These are phyloP conservation scores for Cladosporium austrohemisphaericum DNA, from an alignment of 2,329 filamentous ascomycete species.

Conservation along the genomic window DNA sequence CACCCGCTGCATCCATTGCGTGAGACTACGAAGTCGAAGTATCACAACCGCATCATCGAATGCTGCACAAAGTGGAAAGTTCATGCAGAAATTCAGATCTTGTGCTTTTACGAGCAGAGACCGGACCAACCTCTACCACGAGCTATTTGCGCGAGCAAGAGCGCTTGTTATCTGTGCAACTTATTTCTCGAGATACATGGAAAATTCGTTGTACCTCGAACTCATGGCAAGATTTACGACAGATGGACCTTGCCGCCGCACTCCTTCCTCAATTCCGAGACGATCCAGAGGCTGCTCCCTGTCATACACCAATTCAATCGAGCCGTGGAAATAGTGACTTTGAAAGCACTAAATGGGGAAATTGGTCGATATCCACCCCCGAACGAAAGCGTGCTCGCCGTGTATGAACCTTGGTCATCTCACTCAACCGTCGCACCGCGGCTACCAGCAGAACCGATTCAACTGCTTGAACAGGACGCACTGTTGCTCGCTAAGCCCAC, in stretches of 20 bases:
- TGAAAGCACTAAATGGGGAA: neutral
- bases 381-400: constrained; percentile 8
- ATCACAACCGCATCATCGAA: neutral
- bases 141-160: constrained; percentile 2
- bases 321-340: neutral
- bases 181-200: constrained; percentile 3
- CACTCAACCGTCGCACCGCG: neutral
- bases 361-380: neutral
- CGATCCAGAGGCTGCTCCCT: neutral
- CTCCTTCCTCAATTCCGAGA: neutral
- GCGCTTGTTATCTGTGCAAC: constrained; percentile 3
- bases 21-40: neutral
- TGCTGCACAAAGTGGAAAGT: neutral
- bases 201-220: neutral
- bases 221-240: constrained; percentile 2
- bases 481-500: neutral
- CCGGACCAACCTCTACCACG: neutral
- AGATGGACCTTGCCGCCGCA: neutral
- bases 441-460: neutral
- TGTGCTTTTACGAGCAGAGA: constrained; percentile 1
- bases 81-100: constrained; percentile 1
- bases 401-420: constrained; percentile 11
- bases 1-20: neutral
- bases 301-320: constrained; percentile 4
- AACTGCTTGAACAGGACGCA: neutral